Evolutionary conservation across 345 rosid species (phyloP).

Genomic region (Arabis hirsuta): DNA sequence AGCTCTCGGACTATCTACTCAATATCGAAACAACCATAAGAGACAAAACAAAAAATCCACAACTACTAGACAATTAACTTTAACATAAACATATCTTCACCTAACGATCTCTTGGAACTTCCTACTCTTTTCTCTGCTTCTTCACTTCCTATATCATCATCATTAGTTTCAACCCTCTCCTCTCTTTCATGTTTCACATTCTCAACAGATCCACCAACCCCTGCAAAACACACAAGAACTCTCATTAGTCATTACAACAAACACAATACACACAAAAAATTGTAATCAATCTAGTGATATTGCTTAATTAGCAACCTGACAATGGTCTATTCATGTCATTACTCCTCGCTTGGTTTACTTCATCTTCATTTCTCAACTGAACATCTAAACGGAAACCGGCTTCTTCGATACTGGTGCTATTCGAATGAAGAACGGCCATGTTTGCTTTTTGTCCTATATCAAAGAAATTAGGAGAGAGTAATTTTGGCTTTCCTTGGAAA

Average conservation of each 20-base stretch:
- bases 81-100: constrained; percentile 27
- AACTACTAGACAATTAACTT: not conserved
- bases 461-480: constrained; percentile 46
- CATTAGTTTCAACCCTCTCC: constrained; percentile 28
- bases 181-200: constrained; percentile 35
- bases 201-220: constrained; percentile 38
- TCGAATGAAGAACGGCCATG: constrained; percentile 36
- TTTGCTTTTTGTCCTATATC: constrained; percentile 48
- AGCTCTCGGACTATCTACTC: constrained; percentile 43
- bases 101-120: constrained; percentile 39
- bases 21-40: not conserved
- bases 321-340: constrained; percentile 40
- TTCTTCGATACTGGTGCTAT: constrained; percentile 39
- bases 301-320: constrained; percentile 17
- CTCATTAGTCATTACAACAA: constrained; percentile 11
- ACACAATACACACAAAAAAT: not conserved
- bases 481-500: constrained; percentile 47
- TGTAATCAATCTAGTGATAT: not conserved
- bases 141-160: constrained; percentile 34
- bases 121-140: constrained; percentile 26
- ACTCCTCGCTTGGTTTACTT: constrained; percentile 37
- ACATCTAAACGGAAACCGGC: constrained; percentile 19
- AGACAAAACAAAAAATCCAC: not conserved
- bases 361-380: constrained; percentile 40
- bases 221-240: constrained; percentile 43